These are phyloP conservation scores for Biscogniauxia mediterranea DNA, from an alignment of 2,329 filamentous ascomycete species.

Conservation along the genomic window DNA sequence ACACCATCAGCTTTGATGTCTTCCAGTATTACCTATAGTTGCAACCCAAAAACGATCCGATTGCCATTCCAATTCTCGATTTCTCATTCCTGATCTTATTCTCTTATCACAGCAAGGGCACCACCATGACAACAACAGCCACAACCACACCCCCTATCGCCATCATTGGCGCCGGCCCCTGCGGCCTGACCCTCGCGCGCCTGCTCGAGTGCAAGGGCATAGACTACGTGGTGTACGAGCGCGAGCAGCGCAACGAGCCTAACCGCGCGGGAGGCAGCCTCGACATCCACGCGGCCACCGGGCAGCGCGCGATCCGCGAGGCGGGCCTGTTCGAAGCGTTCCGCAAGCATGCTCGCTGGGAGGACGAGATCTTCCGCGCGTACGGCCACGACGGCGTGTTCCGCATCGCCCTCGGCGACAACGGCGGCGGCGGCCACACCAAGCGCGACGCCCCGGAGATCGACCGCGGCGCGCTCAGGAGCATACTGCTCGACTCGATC, in stretches of 20 bases:
- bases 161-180: constrained; percentile 20
- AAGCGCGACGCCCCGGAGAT: constrained; percentile 20
- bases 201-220: constrained; percentile 12
- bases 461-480: constrained; percentile 14
- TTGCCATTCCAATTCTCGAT: background rate
- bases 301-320: constrained; percentile 27
- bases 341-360: constrained; percentile 15
- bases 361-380: constrained; percentile 15
- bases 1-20: too few species aligned
- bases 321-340: constrained; percentile 28
- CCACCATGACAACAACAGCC: too few species aligned
- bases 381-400: constrained; percentile 3
- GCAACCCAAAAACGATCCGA: background rate
- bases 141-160: constrained; percentile 8
- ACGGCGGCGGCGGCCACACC: background rate
- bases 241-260: background rate
- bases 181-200: constrained; percentile 17
- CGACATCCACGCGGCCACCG: constrained; percentile 38
- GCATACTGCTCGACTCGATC: constrained; percentile 15
- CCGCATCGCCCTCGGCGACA: background rate
- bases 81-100: too few species aligned
- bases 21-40: too few species aligned
- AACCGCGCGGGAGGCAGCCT: constrained; percentile 39
- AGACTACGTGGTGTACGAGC: constrained; percentile 16
- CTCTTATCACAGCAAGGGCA: too few species aligned